Evolutionary conservation across 306 rosid species (phyloP).

Genomic region (Quercus cerris): DNA sequence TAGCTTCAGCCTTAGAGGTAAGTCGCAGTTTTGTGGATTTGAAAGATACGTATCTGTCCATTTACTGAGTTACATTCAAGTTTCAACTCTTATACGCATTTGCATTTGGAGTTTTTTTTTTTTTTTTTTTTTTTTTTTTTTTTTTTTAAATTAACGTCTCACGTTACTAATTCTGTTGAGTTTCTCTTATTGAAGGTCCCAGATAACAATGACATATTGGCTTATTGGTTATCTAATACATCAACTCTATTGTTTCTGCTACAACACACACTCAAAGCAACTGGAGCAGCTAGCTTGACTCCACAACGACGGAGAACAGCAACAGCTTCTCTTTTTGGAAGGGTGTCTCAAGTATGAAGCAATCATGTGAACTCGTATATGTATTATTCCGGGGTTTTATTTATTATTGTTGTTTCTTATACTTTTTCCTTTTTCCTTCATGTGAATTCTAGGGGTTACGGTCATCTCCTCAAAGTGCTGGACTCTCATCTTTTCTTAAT

Average conservation of each 20-base stretch:
- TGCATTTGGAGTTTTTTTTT: conserved; percentile 7
- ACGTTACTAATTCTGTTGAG: conserved; percentile 25
- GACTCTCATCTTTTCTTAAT: conserved; percentile 84
- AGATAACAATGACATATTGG: conserved; percentile 81
- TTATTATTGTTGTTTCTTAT: conserved; percentile 13
- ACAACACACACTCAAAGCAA: conserved; percentile 99
- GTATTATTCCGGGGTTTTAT: conserved; percentile 1
- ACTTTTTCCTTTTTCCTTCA: conserved; percentile 4
- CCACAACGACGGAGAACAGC: conserved; percentile 95
- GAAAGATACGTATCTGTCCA: not conserved
- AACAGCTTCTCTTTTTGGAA: conserved; percentile 93
- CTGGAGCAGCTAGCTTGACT: conserved; percentile 99
- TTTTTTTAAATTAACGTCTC: conserved; percentile 12
- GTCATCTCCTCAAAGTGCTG: conserved; percentile 92
- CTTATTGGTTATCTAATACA: conserved; percentile 97
- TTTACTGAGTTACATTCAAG: conserved; percentile 9
- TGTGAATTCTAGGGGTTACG: conserved; percentile 72
- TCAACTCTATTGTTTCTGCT: conserved; percentile 91
- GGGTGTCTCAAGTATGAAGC: conserved; percentile 94
- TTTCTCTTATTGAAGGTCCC: conserved; percentile 60
- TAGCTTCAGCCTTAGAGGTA: conserved; percentile 97
- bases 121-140: not conserved
- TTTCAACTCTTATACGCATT: conserved; percentile 15
- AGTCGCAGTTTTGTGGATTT: conserved; percentile 21
- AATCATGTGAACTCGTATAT: conserved; percentile 16